Percentiles rank a stretch among this genome's conserved stretches.
Evolutionary conservation across 163 green algal genomes (phyloP).

Genomic region (Trebouxia gelatinosa): DNA sequence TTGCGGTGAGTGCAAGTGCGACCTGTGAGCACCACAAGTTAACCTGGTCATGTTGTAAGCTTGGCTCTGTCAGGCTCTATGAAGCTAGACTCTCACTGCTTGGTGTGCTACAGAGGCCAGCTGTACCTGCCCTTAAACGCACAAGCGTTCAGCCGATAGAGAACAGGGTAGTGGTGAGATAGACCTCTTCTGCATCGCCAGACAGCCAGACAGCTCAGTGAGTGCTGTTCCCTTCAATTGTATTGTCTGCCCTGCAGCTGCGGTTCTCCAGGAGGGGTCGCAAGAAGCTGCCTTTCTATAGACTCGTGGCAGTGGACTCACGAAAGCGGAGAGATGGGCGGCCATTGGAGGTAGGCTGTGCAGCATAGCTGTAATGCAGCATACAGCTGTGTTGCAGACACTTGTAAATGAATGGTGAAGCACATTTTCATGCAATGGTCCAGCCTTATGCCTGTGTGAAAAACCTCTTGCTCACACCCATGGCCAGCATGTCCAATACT

Average conservation of each 20-base stretch:
- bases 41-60: background rate
- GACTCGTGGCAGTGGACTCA: slow-evolving; percentile 92
- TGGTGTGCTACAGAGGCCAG: background rate
- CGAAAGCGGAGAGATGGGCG: slow-evolving; percentile 76
- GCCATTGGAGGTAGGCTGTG: slow-evolving; percentile 68
- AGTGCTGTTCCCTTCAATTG: background rate
- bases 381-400: background rate
- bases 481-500: no score
- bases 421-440: background rate
- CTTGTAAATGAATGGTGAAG: background rate
- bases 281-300: slow-evolving; percentile 92
- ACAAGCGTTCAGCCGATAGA: slow-evolving; percentile 36
- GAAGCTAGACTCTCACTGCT: background rate
- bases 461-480: background rate
- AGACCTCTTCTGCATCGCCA: background rate
- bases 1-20: background rate
- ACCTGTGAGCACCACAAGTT: background rate
- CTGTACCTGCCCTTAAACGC: background rate
- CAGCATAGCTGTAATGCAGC: background rate
- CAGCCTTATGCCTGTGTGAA: background rate
- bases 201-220: background rate
- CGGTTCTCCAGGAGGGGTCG: slow-evolving; percentile 90
- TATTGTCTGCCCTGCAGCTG: slow-evolving; percentile 60
- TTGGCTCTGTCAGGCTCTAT: background rate
- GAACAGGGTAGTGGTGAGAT: slow-evolving; percentile 41